These are phyloP conservation scores for Solanum pinnatisectum DNA, from an alignment of 257 asterid species.

Conservation along the genomic window DNA sequence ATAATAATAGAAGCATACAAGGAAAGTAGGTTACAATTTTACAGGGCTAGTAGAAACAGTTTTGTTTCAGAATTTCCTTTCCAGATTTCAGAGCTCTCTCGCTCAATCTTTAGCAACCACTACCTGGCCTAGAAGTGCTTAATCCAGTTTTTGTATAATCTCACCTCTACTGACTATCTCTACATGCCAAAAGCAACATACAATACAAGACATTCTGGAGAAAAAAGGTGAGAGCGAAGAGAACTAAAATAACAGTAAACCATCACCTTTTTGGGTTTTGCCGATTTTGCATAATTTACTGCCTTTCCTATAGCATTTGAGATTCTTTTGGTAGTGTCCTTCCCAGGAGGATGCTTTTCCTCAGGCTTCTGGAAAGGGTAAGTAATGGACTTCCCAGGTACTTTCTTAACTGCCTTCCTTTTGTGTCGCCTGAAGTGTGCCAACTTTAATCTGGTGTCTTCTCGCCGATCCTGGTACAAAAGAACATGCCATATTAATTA, in stretches of 20 bases:
- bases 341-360: slow-evolving; percentile 81
- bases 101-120: background rate
- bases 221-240: background rate
- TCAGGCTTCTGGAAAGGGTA: slow-evolving; percentile 87
- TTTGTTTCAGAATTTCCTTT: background rate
- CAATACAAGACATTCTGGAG: background rate
- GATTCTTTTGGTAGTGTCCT: slow-evolving; percentile 76
- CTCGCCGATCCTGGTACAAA: slow-evolving; percentile 78
- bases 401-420: slow-evolving; percentile 74
- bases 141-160: background rate
- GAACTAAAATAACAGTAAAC: background rate
- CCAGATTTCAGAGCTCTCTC: background rate
- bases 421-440: slow-evolving; percentile 88
- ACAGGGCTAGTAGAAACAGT: background rate
- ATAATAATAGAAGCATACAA: background rate
- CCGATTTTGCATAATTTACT: slow-evolving; percentile 75
- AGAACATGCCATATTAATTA: background rate
- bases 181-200: background rate
- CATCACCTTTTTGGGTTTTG: slow-evolving; percentile 71
- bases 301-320: slow-evolving; percentile 92
- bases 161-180: background rate
- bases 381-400: slow-evolving; percentile 53
- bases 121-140: background rate
- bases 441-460: slow-evolving; percentile 72
- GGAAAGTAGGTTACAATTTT: background rate